Evolutionary conservation across 2,329 filamentous ascomycete genomes (phyloP).

Genomic region (Aspergillus pseudonomiae): DNA sequence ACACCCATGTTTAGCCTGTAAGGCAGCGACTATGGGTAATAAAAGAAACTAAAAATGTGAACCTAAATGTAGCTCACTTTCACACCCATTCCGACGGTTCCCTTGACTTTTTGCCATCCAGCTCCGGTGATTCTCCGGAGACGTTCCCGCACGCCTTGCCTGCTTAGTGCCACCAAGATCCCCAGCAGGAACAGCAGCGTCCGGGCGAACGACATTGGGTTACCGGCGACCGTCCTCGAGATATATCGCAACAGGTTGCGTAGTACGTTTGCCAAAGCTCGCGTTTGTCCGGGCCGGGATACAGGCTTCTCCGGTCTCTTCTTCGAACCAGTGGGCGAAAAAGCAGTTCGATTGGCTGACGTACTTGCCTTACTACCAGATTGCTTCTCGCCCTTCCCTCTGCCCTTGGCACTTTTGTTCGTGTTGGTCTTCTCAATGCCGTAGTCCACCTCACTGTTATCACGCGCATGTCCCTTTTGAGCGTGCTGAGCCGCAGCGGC

Average conservation of each 20-base stretch:
- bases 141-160: slow-evolving; percentile 73
- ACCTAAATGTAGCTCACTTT: slow-evolving; percentile 91
- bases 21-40: slow-evolving; percentile 12
- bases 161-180: slow-evolving; percentile 74
- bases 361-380: slow-evolving; percentile 26
- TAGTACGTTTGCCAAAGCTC: slow-evolving; percentile 49
- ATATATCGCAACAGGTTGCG: slow-evolving; percentile 56
- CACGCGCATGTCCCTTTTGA: slow-evolving; percentile 51
- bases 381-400: slow-evolving; percentile 33
- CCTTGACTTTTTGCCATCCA: slow-evolving; percentile 78
- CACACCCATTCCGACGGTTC: slow-evolving; percentile 91
- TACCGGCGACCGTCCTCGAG: slow-evolving; percentile 54
- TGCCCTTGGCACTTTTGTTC: slow-evolving; percentile 35
- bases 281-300: slow-evolving; percentile 41
- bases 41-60: slow-evolving; percentile 15
- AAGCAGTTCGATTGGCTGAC: slow-evolving; percentile 32
- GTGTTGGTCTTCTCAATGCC: slow-evolving; percentile 63
- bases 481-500: slow-evolving; percentile 45
- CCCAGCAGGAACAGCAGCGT: slow-evolving; percentile 79
- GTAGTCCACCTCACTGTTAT: slow-evolving; percentile 68
- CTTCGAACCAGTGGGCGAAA: slow-evolving; percentile 39
- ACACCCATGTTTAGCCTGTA: background rate
- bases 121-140: slow-evolving; percentile 68
- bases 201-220: slow-evolving; percentile 59
- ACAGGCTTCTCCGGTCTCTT: slow-evolving; percentile 43